Evolutionary conservation across 2,329 filamentous ascomycete genomes (phyloP).

Genomic region (Ascosphaera acerosa): DNA sequence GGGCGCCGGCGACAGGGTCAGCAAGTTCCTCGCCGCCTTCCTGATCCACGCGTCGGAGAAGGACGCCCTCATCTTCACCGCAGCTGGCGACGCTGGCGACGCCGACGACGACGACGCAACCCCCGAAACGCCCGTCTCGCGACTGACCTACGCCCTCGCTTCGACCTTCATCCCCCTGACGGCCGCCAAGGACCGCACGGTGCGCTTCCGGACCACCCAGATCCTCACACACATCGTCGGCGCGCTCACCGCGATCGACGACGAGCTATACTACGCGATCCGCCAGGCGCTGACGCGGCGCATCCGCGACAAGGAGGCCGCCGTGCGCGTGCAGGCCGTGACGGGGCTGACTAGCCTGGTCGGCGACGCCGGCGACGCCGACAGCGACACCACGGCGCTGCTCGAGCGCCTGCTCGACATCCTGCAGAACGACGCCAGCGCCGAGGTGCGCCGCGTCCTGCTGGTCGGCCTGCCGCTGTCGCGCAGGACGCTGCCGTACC

Average conservation of each 20-base stretch:
- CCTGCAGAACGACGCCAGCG: conserved; percentile 79
- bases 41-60: conserved; percentile 42
- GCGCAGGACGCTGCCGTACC: conserved; percentile 55
- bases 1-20: conserved; percentile 56
- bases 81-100: conserved; percentile 33
- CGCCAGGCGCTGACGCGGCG: conserved; percentile 57
- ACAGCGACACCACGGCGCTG: conserved; percentile 38
- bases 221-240: conserved; percentile 80
- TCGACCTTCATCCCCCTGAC: conserved; percentile 50
- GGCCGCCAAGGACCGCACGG: conserved; percentile 69
- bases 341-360: conserved; percentile 69
- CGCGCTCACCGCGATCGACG: conserved; percentile 73
- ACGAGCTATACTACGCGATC: conserved; percentile 66
- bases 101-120: conserved; percentile 44
- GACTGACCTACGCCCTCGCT: conserved; percentile 51
- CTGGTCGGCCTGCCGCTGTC: conserved; percentile 76
- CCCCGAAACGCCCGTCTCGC: conserved; percentile 60
- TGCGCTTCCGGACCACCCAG: conserved; percentile 74
- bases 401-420: conserved; percentile 66
- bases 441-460: conserved; percentile 71
- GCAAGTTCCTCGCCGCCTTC: conserved; percentile 74
- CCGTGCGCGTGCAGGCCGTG: conserved; percentile 78
- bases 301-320: conserved; percentile 79
- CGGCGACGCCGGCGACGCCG: conserved; percentile 42
- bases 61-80: too few relatives aligned